Evolutionary conservation across 306 rosid genomes (phyloP).

Genomic region (Fagus crenata): DNA sequence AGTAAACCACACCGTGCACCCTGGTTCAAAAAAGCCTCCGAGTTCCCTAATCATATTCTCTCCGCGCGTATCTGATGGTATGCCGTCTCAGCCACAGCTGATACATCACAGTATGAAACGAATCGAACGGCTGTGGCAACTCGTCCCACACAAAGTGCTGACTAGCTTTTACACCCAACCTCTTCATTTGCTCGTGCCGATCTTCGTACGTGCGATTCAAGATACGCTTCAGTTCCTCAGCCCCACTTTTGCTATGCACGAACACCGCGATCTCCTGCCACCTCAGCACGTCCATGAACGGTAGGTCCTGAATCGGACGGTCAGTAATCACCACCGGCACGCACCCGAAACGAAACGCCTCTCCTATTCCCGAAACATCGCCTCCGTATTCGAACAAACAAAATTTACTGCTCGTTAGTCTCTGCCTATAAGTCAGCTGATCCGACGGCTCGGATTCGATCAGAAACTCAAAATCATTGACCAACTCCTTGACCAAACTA

Average conservation of each 20-base stretch:
- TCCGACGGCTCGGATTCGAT: slow-evolving; percentile 42
- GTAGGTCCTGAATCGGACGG: slow-evolving; percentile 51
- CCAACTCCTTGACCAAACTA: slow-evolving; percentile 25
- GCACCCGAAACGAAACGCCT: slow-evolving; percentile 57
- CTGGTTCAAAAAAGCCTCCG: background rate
- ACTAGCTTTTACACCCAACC: slow-evolving; percentile 50
- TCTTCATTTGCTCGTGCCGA: slow-evolving; percentile 27
- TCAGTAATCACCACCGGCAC: slow-evolving; percentile 60
- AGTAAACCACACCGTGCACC: too few species aligned
- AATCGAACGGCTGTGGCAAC: slow-evolving; percentile 54
- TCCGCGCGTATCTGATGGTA: slow-evolving; percentile 48
- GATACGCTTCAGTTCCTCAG: slow-evolving; percentile 29
- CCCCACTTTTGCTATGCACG: slow-evolving; percentile 26
- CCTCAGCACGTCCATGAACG: slow-evolving; percentile 70
- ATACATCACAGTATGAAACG: slow-evolving; percentile 66
- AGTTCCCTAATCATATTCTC: slow-evolving; percentile 16
- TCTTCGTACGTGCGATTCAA: slow-evolving; percentile 36
- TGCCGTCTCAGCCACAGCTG: slow-evolving; percentile 80
- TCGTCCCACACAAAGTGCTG: slow-evolving; percentile 66
- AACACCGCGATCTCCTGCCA: slow-evolving; percentile 68
- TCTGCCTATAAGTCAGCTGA: slow-evolving; percentile 21
- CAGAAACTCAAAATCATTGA: slow-evolving; percentile 29
- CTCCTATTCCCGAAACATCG: slow-evolving; percentile 50
- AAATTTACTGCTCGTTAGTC: slow-evolving; percentile 36
- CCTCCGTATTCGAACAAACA: slow-evolving; percentile 49